Evolutionary conservation across 1,284 basidiomycete genomes (phyloP), one percentile per base, ranked within the genome.

Genomic region (Cryptococcus sp.): DNA sequence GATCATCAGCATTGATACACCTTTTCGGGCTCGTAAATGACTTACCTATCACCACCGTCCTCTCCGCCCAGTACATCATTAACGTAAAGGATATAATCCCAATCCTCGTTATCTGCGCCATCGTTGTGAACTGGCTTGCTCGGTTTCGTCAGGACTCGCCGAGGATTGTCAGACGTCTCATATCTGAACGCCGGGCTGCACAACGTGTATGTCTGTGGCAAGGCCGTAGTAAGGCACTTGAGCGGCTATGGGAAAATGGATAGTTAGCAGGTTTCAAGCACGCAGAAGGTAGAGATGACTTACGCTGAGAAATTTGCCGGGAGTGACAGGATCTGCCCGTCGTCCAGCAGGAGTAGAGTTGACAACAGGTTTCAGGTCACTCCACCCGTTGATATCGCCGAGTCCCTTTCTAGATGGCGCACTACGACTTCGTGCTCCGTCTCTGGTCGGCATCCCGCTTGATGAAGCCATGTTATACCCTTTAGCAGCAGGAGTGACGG

Each of bases 51-150:
- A 52, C 89, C 88, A 58, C 79, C 76, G 54, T 93, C 89, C 69
- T 94, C 93, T 34, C 85, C 87, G 3, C 93, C 93, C 53, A 97
- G 80, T 82, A 91, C 92, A 74, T 97, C 93, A 73, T 97, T 97
- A 70, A 97, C 93, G 75, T 95, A 97, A 62, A 97, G 84, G 71
- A 97, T 96, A 69, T 97, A 97, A 76, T 97, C 93, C 71, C 92
- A 93, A 74, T 97, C 93, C 69, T 96, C 93, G 67, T 97, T 97
- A 78, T 97, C 93, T 66, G 88, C 93, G 0, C 93, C 93, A 61
- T 96, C 92, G 72, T 97, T 97, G 76, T 93, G 89, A 0, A 85
- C 83, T 0, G 92, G 90, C 76, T 95, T 95, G 81, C 89, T 92
- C 40, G 94, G 93, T 79, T 97, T 97, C 25, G 94, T 97, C 62